Percentiles rank a stretch among this genome's conserved stretches.
Evolutionary conservation across 768 basidiomycete species (phyloP).

Genomic region (Pulveroboletus sp.): DNA sequence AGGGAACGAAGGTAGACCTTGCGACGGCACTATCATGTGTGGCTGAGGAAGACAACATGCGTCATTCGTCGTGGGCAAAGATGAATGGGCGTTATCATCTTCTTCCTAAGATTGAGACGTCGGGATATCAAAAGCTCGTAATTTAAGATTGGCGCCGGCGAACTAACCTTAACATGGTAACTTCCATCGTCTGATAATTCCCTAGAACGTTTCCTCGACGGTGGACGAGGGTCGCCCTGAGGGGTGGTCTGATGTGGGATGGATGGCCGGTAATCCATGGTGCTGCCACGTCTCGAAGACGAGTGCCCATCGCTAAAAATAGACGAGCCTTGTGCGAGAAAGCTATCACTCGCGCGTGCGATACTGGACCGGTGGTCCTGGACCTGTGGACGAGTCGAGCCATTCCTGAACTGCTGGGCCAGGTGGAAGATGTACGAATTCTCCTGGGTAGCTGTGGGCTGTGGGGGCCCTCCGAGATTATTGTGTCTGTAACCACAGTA

Average conservation of each 20-base stretch:
- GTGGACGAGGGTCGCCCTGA: conserved; percentile 17
- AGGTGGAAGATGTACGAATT: conserved; percentile 17
- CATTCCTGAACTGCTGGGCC: conserved; percentile 22
- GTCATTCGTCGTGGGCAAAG: conserved; percentile 20
- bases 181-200: conserved; percentile 25
- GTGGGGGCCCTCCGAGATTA: conserved; percentile 13
- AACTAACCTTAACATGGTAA: conserved; percentile 30
- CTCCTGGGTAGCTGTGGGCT: conserved; percentile 12
- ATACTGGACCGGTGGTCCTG: conserved; percentile 31
- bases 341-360: conserved; percentile 30
- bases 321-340: conserved; percentile 30
- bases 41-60: conserved; percentile 21
- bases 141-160: conserved; percentile 27
- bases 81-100: conserved; percentile 17
- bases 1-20: conserved; percentile 12
- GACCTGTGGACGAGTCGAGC: conserved; percentile 16
- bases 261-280: conserved; percentile 15
- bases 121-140: conserved; percentile 20
- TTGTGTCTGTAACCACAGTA: conserved; percentile 16
- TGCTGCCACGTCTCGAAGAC: conserved; percentile 13
- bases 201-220: conserved; percentile 32
- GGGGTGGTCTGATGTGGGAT: conserved; percentile 14
- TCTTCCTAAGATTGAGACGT: conserved; percentile 27
- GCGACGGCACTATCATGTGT: conserved; percentile 23
- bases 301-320: conserved; percentile 25